Evolutionary conservation across 2,329 filamentous ascomycete genomes (phyloP).

Genomic region (Sporothrix globosa): DNA sequence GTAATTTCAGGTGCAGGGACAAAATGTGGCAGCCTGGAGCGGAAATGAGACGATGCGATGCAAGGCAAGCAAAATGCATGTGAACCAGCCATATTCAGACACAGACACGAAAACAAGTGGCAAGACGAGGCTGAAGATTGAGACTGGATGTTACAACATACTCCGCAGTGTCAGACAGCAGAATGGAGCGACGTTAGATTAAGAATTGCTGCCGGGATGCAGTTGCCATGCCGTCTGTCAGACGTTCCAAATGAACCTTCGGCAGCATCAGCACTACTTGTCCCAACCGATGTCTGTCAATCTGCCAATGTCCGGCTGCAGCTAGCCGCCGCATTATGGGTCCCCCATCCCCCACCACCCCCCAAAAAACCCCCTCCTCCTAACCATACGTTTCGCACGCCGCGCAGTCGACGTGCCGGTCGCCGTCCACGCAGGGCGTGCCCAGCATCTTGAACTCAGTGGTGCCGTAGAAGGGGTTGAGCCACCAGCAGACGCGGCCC

Average conservation of each 20-base stretch:
- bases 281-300: neutral
- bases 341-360: no score
- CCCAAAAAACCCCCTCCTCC: no score
- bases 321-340: no score
- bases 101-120: neutral
- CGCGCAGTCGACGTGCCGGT: conserved; percentile 21
- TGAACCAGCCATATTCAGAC: neutral
- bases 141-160: no score
- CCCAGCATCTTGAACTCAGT: conserved; percentile 27
- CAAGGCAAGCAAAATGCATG: neutral
- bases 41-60: neutral
- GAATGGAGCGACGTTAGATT: neutral
- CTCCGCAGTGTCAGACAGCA: no score
- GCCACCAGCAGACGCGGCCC: conserved; percentile 27
- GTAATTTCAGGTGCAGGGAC: neutral
- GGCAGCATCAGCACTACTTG: neutral
- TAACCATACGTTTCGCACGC: conserved; percentile 25
- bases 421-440: conserved; percentile 14
- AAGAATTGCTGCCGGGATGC: neutral
- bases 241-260: neutral
- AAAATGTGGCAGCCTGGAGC: neutral
- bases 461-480: conserved; percentile 12
- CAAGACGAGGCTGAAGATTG: neutral
- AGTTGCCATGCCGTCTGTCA: no score
- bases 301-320: neutral